Base-by-base conservation (phyloP, 2,329 filamentous ascomycete genomes). In the Phaeosphaeriaceae sp. region DNA sequence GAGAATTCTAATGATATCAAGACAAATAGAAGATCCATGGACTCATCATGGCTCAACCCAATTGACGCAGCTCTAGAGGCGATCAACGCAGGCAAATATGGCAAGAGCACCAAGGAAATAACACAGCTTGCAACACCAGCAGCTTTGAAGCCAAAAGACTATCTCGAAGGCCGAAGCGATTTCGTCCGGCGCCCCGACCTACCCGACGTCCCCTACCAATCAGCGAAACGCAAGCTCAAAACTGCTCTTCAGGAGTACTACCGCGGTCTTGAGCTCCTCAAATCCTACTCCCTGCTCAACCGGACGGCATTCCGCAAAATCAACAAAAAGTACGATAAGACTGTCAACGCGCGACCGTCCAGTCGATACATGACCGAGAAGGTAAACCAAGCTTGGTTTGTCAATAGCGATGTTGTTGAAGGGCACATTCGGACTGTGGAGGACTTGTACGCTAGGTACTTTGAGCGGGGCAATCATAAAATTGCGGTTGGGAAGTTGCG, bases 251-350 rank as follows among this genome's bases (percentile, higher is more conserved):
- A 96, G 64, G 94, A 97, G 71, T 96, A 92, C 70, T 97, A 99
- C 70, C 87, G 93, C 16, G 88, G 90, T 0, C 80, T 99, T 12
- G 94, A 99, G 70, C 78, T 97, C 37, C 81, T 99, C 50, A 97
- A 97, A 75, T 89, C 90, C 0, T 99, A 96, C 64, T 88, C 92
- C 1, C 77, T 96, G 17, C 80, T 97, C 12, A 99, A 99, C 71
- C 84, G 91, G 40, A 96, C 91, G 0, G 94, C 92, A 0, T 97
- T 97, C 67, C 87, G 92, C 26, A 99, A 99, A 73, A 91, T 99
- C 68, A 97, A 96, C 76, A 99, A 99, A 74, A 99, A 99, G 74
- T 97, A 95, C 70, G 92, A 97, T 79, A 99, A 97, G 76, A 85
- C 88, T 2, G 85, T 92, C 48, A 85, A 92, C 61, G 87, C 91